Evolutionary conservation across 2,329 filamentous ascomycete genomes (phyloP), one percentile per base, ranked within the genome.

Genomic region (Magnaporthiopsis rhizophila): DNA sequence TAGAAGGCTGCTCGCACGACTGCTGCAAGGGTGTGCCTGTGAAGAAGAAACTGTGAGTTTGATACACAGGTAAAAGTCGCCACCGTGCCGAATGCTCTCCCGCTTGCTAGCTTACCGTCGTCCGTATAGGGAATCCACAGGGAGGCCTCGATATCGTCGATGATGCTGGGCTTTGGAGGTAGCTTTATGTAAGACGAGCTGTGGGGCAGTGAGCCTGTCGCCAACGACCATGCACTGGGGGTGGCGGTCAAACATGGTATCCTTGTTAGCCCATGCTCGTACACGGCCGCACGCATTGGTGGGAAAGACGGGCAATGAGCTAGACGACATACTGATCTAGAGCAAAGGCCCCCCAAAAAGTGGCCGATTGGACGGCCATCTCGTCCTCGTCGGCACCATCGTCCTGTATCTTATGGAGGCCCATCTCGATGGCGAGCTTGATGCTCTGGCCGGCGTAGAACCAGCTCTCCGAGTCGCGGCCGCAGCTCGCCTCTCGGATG

Each of bases 371-470:
- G 1, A 86, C 84, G 7, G 83, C 83, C n/a, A 82, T 71, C 67
- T 85, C 82, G 66, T 86, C 83, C 64, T 83, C 77, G 62, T 84
- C 81, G 2, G 75, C 76, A 13, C 68, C 69, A 36, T 79, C 77
- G 57, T 79, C 78, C 59, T 76, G 74, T 4, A 83, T 69, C 7
- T 84, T 78, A 71, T 91, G 88, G 59, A 91, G 73, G 0, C 88
- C 87, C 79, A 91, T 86, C 72, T 91, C 89, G 53, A 91, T 79
- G 36, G 88, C 88, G 67, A 92, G 81, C 4, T 88, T 83, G 65
- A 91, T 85, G 69, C 88, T 90, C 72, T 90, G 86, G 1, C 89
- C 89, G 2, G 87, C 85, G 67, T 89, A 89, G 65, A 85, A 89
- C 80, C 89, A 91, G 62, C 88, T 89, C 67, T 88, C 86, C 36